Base-by-base conservation (phyloP, 768 basidiomycete species). In the Suillus variegatus region DNA sequence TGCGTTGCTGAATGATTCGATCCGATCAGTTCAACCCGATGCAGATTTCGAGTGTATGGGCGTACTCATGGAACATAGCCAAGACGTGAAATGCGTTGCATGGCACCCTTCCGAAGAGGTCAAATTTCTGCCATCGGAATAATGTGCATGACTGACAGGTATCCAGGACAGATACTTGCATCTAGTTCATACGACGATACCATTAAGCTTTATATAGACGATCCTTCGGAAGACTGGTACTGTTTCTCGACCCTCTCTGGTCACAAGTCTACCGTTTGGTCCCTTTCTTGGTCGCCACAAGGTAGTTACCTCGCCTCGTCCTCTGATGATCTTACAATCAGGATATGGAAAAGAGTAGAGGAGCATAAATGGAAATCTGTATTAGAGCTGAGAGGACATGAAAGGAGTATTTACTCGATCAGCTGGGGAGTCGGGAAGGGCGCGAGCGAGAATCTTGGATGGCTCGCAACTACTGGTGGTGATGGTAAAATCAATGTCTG, bases 81-180 rank as follows among this genome's bases (percentile, higher is more conserved):
- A 99, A 78, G 97, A 99, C 72, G 95, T 99, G 62, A 99, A 99
- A 78, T 91, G 84, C 65, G 89, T 99, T 13, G 86, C 91, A 14
- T 99, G 95, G 95, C 95, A 99, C 79, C 97, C 97, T 8, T 85
- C 81, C 6, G 95, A 98, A 81, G 96, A 99, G 88, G 94, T 94
- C 73, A 49, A 18, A 60, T 32, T 25, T 57, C 55, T 57, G 7
- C 35, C 38, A 55, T 43, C 49, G 67, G 32, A 61, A 60, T 55
- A 35, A 60, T 54, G 49, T 63, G 46, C 38, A 67, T 63, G 60
- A 67, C 66, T 67, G 54, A 69, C 70, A 67, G 58, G 66, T 57
- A 62, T 38, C 38, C 69, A 74, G 71, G 66, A 72, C 77, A 97
- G 93, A 94, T 98, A 67, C 88, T 99, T 63, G 97, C 97, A 35